These are phyloP conservation scores for Sarocladium oryzae DNA, from an alignment of 2,329 filamentous ascomycete species.

Conservation along the genomic window DNA sequence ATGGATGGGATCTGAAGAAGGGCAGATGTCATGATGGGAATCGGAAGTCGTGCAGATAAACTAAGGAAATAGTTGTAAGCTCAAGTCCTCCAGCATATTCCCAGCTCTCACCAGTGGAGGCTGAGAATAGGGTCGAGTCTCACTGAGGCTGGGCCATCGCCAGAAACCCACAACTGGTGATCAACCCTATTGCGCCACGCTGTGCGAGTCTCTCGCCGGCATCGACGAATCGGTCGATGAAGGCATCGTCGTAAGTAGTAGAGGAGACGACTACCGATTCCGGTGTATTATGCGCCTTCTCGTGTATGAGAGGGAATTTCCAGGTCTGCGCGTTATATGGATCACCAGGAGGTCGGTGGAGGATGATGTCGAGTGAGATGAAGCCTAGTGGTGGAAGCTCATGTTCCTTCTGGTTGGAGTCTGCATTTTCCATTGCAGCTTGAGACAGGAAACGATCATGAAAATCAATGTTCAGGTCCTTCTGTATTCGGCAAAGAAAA, in stretches of 20 bases:
- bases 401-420: neutral
- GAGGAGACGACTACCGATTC: constrained; percentile 24
- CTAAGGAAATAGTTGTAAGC: constrained; percentile 11
- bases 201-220: constrained; percentile 25
- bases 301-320: constrained; percentile 29
- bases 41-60: constrained; percentile 24
- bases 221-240: constrained; percentile 27
- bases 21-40: constrained; percentile 29
- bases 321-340: constrained; percentile 28
- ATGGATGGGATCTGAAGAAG: constrained; percentile 28
- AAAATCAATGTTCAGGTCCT: no score
- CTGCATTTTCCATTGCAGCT: no score
- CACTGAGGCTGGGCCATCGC: constrained; percentile 28
- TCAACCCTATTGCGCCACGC: constrained; percentile 27
- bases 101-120: no score
- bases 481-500: no score
- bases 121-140: neutral
- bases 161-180: constrained; percentile 33
- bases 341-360: constrained; percentile 29
- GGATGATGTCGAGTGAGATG: constrained; percentile 26
- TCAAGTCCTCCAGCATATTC: no score
- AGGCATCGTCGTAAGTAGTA: constrained; percentile 23
- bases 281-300: constrained; percentile 23
- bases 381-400: constrained; percentile 25
- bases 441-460: no score